Evolutionary conservation across 1,284 basidiomycete species (phyloP).

Genomic region (Cryptococcus amylolentus): DNA sequence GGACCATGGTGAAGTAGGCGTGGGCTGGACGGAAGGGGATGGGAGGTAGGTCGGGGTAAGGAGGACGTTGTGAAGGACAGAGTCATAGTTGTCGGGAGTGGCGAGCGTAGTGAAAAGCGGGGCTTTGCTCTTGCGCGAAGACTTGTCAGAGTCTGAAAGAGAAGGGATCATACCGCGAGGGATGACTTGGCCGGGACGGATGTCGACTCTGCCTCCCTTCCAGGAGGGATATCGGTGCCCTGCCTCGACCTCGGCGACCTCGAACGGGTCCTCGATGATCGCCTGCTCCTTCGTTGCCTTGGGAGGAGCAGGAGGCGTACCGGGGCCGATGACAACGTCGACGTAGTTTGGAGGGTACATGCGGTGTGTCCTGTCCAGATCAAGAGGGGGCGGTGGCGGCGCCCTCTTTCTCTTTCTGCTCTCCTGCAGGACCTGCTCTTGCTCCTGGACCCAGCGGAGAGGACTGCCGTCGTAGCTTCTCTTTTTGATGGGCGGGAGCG

Average conservation of each 20-base stretch:
- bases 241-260: constrained; percentile 26
- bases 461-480: background rate
- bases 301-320: background rate
- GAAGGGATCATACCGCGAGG: constrained; percentile 16
- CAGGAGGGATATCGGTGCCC: constrained; percentile 35
- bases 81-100: constrained; percentile 23
- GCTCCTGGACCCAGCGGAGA: background rate
- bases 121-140: background rate
- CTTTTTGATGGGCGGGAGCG: constrained; percentile 6
- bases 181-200: constrained; percentile 31
- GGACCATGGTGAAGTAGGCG: constrained; percentile 7
- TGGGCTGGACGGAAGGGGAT: constrained; percentile 15
- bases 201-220: constrained; percentile 34
- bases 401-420: background rate
- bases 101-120: background rate
- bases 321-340: constrained; percentile 12
- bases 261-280: constrained; percentile 24
- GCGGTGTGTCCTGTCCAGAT: constrained; percentile 19
- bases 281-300: background rate
- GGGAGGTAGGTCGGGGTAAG: constrained; percentile 36
- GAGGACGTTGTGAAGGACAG: constrained; percentile 35
- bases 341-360: constrained; percentile 13
- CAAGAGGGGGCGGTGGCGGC: constrained; percentile 25
- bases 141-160: background rate
- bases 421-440: no score